Conservation (phyloP, 805 yeast genomes). For the Starmerella etchellsii region DNA sequence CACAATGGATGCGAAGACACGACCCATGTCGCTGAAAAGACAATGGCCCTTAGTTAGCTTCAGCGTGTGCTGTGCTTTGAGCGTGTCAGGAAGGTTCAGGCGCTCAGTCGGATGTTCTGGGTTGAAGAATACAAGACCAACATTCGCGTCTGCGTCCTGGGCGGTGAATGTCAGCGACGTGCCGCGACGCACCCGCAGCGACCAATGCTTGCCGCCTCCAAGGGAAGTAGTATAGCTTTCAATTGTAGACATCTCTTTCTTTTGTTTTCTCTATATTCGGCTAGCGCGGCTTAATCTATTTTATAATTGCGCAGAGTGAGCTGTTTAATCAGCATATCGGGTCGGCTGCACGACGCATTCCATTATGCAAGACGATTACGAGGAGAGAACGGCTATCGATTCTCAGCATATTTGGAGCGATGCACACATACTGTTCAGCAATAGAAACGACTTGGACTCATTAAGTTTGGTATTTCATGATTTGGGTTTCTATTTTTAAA, state of each 20-base stretch:
- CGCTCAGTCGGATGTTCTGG: conserved; percentile 8
- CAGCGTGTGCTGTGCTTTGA: conserved; percentile 10
- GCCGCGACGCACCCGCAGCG: conserved; percentile 7
- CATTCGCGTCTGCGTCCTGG: conserved; percentile 5
- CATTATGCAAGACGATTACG: too few relatives aligned
- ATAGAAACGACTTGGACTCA: too few relatives aligned
- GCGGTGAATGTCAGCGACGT: conserved; percentile 10
- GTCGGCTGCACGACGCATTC: too few relatives aligned
- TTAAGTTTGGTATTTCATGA: too few relatives aligned
- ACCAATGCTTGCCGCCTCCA: conserved; percentile 11
- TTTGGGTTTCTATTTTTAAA: too few relatives aligned
- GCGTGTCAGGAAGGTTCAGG: conserved; percentile 9
- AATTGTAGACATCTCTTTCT: not conserved
- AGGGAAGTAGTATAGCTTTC: not conserved
- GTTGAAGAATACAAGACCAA: conserved; percentile 10
- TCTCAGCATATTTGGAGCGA: too few relatives aligned
- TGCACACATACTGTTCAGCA: too few relatives aligned
- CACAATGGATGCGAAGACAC: conserved; percentile 7
- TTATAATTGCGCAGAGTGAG: not conserved
- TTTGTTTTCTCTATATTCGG: not conserved
- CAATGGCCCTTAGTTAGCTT: conserved; percentile 9
- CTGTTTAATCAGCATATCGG: not conserved
- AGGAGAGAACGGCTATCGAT: too few relatives aligned
- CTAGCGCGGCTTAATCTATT: not conserved
- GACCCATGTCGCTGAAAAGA: conserved; percentile 11